These are phyloP conservation scores for Phragmites australis DNA, from an alignment of 176 grass and related monocot species.

Conservation along the genomic window DNA sequence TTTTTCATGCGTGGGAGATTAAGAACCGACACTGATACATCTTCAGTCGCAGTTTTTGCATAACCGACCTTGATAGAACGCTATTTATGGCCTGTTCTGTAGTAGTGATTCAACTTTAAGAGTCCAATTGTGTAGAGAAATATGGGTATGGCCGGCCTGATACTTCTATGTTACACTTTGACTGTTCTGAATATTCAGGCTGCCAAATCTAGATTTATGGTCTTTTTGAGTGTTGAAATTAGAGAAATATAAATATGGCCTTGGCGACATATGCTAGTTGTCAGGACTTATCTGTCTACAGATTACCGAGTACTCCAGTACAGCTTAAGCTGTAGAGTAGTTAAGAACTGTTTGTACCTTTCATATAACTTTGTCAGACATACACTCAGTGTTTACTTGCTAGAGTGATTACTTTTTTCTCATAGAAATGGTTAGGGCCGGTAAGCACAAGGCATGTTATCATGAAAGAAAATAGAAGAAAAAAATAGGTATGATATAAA, in stretches of 20 bases:
- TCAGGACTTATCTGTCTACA: neutral
- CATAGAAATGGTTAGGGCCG: neutral
- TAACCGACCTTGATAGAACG: too few relatives aligned
- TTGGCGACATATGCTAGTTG: neutral
- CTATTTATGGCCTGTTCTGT: too few relatives aligned
- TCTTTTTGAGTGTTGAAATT: neutral
- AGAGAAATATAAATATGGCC: neutral
- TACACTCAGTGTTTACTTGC: neutral
- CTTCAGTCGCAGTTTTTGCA: too few relatives aligned
- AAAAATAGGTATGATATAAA: neutral
- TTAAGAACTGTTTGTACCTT: neutral
- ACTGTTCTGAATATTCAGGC: too few relatives aligned
- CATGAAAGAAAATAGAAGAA: too few relatives aligned
- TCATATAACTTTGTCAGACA: too few relatives aligned
- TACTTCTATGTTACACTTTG: too few relatives aligned
- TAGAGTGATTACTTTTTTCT: neutral
- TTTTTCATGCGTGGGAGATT: too few relatives aligned
- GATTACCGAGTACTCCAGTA: neutral
- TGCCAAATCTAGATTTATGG: neutral
- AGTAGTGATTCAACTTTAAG: too few relatives aligned
- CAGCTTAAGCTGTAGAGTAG: neutral
- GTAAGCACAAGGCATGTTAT: neutral
- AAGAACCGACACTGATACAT: too few relatives aligned
- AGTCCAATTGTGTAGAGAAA: too few relatives aligned
- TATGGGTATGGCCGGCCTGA: too few relatives aligned